Evolutionary conservation across 495 filamentous ascomycete genomes (phyloP).

Genomic region (Penicillium mononematosum): DNA sequence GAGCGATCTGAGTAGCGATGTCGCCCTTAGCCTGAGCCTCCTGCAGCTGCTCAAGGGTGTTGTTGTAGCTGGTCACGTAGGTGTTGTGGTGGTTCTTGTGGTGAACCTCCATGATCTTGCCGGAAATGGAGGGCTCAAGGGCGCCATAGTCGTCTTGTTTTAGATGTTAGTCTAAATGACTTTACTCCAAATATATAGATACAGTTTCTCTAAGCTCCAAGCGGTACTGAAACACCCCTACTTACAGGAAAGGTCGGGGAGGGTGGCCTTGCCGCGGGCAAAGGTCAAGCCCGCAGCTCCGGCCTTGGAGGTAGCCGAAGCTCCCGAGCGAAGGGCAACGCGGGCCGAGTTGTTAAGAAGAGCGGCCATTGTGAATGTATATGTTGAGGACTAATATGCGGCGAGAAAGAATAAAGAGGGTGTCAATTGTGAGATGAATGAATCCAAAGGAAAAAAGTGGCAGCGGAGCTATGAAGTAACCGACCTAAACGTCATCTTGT

Average conservation of each 20-base stretch:
- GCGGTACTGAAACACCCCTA: conserved; percentile 2
- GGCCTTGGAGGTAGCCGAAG: conserved; percentile 50
- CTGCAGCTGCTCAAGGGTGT: conserved; percentile 55
- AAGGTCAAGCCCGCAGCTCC: conserved; percentile 70
- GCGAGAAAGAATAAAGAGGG: conserved; percentile 8
- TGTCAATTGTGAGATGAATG: conserved; percentile 11
- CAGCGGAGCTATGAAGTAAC: conserved; percentile 31
- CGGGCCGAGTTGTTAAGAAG: conserved; percentile 56
- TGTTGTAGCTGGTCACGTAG: conserved; percentile 69
- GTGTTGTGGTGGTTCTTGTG: conserved; percentile 70
- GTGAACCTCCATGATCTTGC: conserved; percentile 96
- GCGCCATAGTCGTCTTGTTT: conserved; percentile 77
- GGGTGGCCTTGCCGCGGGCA: conserved; percentile 80
- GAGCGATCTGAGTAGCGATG: conserved; percentile 67
- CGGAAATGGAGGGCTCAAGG: conserved; percentile 91
- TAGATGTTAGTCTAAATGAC: conserved; percentile 9
- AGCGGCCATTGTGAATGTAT: conserved; percentile 50
- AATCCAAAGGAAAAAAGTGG: conserved; percentile 14
- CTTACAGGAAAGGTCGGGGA: conserved; percentile 92
- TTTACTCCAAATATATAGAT: not conserved
- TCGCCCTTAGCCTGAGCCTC: conserved; percentile 52
- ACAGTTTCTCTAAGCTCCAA: not conserved
- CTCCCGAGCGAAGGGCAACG: conserved; percentile 53
- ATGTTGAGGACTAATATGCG: not conserved
- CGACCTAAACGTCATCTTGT: conserved; percentile 36